Percentiles rank a stretch among this genome's conserved stretches.
phyloP scores from a whole-genome alignment of 495 filamentous ascomycete species.

The Xylaria nigripes region DNA sequence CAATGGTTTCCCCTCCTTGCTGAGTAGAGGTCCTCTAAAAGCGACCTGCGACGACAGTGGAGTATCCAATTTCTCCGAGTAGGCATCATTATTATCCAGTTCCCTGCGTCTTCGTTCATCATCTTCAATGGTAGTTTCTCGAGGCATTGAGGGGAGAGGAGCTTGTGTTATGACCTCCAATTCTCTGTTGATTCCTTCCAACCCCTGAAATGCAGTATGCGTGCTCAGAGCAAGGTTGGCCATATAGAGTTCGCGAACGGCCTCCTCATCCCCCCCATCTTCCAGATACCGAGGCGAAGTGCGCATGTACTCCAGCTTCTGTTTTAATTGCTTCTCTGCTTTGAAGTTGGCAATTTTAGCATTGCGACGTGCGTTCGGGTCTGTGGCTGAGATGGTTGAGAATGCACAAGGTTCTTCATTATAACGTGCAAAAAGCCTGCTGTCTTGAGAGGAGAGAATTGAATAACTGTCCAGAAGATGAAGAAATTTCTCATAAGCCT shows the following conservation, averaged over 20 bases:
- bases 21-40: conserved; percentile 66
- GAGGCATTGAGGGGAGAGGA: conserved; percentile 41
- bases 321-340: conserved; percentile 78
- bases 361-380: conserved; percentile 65
- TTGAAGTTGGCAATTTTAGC: conserved; percentile 81
- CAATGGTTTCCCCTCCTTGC: conserved; percentile 72
- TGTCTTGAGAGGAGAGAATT: conserved; percentile 57
- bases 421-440: conserved; percentile 64
- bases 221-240: conserved; percentile 61
- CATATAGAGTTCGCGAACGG: conserved; percentile 67
- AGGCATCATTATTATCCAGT: conserved; percentile 37
- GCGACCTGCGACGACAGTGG: conserved; percentile 39
- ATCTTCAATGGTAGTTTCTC: conserved; percentile 27
- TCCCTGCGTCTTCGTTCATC: conserved; percentile 46
- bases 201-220: conserved; percentile 73
- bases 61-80: conserved; percentile 69
- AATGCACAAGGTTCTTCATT: conserved; percentile 58
- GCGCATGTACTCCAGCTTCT: conserved; percentile 57
- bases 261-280: conserved; percentile 59
- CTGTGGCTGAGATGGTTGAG: conserved; percentile 56
- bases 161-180: conserved; percentile 70
- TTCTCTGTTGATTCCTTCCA: conserved; percentile 80
- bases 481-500: conserved; percentile 69
- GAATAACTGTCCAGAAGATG: conserved; percentile 68
- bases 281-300: conserved; percentile 35